Conservation (phyloP, 179 eudicot species). For the Monotropa hypopitys region DNA sequence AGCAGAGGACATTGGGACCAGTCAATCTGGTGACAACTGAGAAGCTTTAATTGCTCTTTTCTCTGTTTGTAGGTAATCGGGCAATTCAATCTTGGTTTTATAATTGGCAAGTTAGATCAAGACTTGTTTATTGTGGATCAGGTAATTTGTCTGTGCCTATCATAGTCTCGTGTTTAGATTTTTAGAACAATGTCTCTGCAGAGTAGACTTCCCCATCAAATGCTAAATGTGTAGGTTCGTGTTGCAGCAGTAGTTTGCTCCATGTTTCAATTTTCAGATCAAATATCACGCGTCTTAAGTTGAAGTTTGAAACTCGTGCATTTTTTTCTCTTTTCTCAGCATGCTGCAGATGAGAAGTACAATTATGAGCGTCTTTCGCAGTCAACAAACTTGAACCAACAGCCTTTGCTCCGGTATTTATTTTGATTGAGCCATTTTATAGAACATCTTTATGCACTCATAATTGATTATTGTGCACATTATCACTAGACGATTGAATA, state of each 20-base stretch:
- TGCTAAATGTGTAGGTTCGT: constrained; percentile 1
- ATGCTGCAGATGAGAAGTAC: constrained; percentile 99
- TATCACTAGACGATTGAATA: background rate
- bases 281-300: too few relatives aligned
- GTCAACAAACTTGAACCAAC: constrained; percentile 75
- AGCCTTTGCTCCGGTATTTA: constrained; percentile 67
- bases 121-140: constrained; percentile 96
- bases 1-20: background rate
- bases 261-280: background rate
- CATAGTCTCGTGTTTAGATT: background rate
- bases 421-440: background rate
- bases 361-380: constrained; percentile 78
- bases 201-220: background rate
- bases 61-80: constrained; percentile 55
- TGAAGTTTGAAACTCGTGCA: background rate
- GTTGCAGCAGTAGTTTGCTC: background rate
- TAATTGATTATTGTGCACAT: background rate
- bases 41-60: background rate
- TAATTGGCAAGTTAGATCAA: constrained; percentile 76
- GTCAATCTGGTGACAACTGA: background rate
- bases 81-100: constrained; percentile 94
- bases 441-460: background rate
- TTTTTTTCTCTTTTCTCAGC: constrained; percentile 36
- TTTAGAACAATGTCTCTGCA: background rate
- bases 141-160: constrained; percentile 24